Conservation (phyloP, 805 yeast species). For the Danielia oregonensis region DNA sequence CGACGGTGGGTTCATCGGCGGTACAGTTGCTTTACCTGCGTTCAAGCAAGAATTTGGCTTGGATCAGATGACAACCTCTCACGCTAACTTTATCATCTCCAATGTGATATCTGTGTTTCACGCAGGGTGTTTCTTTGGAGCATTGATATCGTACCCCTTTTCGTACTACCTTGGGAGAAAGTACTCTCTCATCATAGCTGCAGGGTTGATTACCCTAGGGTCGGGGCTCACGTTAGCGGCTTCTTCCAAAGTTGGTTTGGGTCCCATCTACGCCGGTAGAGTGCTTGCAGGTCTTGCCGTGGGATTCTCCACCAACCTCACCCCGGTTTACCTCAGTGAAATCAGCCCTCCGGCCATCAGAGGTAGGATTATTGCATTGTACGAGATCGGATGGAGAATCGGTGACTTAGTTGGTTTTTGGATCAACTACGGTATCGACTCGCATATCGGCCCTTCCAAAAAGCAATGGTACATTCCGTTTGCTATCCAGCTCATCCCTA, state of each 20-base stretch:
- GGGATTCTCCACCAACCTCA: slow-evolving; percentile 34
- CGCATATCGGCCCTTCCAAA: slow-evolving; percentile 21
- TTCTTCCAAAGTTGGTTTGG: slow-evolving; percentile 22
- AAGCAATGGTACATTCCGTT: slow-evolving; percentile 39
- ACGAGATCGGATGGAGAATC: slow-evolving; percentile 37
- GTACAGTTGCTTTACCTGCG: slow-evolving; percentile 32
- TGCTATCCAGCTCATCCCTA: slow-evolving; percentile 36
- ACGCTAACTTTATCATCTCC: slow-evolving; percentile 22
- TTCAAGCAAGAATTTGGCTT: slow-evolving; percentile 33
- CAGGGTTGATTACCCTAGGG: slow-evolving; percentile 30
- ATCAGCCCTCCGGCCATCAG: slow-evolving; percentile 34
- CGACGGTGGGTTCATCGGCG: slow-evolving; percentile 41
- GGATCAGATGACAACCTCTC: slow-evolving; percentile 16
- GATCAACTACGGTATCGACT: slow-evolving; percentile 32
- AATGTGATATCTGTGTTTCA: slow-evolving; percentile 38
- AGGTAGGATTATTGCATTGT: slow-evolving; percentile 28
- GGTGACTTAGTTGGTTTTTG: slow-evolving; percentile 40
- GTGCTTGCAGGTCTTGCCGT: slow-evolving; percentile 35
- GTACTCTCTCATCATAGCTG: slow-evolving; percentile 28
- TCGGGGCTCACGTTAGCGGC: slow-evolving; percentile 37
- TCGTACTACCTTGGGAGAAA: slow-evolving; percentile 33
- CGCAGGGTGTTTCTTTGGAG: slow-evolving; percentile 40
- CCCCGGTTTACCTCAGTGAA: slow-evolving; percentile 35
- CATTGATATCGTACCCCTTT: slow-evolving; percentile 34
- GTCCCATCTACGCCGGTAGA: slow-evolving; percentile 36